Percentiles rank a stretch among this genome's conserved stretches.
These are phyloP conservation scores for Rhypophila decipiens DNA, from an alignment of 495 filamentous ascomycete species.

Conservation along the genomic window DNA sequence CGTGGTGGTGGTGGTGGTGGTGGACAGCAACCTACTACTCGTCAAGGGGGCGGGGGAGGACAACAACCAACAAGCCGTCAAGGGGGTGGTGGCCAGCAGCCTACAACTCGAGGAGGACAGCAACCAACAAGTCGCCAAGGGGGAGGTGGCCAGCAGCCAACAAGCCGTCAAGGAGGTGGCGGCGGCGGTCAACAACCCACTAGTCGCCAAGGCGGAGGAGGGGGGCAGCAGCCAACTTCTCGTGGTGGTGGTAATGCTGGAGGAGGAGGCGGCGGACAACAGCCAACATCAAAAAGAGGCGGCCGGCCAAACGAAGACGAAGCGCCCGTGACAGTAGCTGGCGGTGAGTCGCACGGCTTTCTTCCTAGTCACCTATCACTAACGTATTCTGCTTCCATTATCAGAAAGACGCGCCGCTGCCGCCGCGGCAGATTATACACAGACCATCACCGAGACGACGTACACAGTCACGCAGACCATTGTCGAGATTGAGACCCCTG, in stretches of 20 bases:
- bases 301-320: background rate
- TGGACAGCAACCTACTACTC: slow-evolving; percentile 1
- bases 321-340: background rate
- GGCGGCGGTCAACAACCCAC: slow-evolving; percentile 2
- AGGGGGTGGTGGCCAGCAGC: slow-evolving; percentile 1
- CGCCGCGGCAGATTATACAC: background rate
- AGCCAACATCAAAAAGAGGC: background rate
- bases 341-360: background rate
- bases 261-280: slow-evolving; percentile 1
- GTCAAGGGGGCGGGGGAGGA: background rate
- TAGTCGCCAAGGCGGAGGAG: background rate
- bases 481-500: background rate
- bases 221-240: slow-evolving; percentile 1
- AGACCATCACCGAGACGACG: slow-evolving; percentile 1
- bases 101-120: background rate
- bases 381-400: no score
- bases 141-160: background rate
- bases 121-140: background rate
- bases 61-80: background rate
- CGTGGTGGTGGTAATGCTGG: slow-evolving; percentile 2
- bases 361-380: no score
- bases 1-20: slow-evolving; percentile 3
- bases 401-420: background rate
- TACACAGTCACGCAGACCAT: background rate
- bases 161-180: slow-evolving; percentile 2